Conservation (phyloP, 371 early-diverging fungal species). For the Quaeritorhiza haematococci region DNA sequence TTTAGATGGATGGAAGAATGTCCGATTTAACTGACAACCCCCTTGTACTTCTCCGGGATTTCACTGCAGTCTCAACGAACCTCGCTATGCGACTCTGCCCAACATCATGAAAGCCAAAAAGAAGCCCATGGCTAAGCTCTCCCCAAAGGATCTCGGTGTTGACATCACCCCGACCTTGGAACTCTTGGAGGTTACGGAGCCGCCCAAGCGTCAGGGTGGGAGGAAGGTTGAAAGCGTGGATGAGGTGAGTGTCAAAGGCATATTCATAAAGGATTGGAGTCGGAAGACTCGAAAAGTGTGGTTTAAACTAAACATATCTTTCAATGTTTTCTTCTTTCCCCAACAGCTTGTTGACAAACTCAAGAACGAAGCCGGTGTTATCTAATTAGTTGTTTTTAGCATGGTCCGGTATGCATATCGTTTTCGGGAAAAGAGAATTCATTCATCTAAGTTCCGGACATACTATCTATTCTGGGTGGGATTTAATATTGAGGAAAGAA, state of each 20-base stretch:
- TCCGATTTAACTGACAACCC: neutral
- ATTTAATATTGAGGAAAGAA: too few relatives aligned
- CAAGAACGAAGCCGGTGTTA: conserved; percentile 64
- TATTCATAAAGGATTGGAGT: neutral
- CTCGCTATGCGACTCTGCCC: conserved; percentile 89
- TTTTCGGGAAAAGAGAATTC: too few relatives aligned
- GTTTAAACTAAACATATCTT: neutral
- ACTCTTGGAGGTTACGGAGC: conserved; percentile 86
- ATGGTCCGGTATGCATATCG: too few relatives aligned
- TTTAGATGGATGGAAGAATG: too few relatives aligned
- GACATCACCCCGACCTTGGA: conserved; percentile 80
- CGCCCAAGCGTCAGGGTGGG: conserved; percentile 90
- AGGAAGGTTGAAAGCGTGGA: conserved; percentile 91
- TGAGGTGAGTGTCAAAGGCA: conserved; percentile 27
- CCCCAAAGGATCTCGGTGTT: conserved; percentile 77
- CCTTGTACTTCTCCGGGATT: too few relatives aligned
- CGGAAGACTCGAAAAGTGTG: neutral
- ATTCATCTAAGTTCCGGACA: too few relatives aligned
- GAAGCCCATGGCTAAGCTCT: conserved; percentile 84
- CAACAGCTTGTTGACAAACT: conserved; percentile 76
- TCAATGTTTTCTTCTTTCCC: neutral
- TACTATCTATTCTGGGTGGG: too few relatives aligned
- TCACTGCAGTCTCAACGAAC: conserved; percentile 79
- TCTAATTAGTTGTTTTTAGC: too few relatives aligned
- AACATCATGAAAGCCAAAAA: conserved; percentile 98